phyloP scores from a whole-genome alignment of 129 eudicot species.

The Chrysanthemum lavandulifolium region DNA sequence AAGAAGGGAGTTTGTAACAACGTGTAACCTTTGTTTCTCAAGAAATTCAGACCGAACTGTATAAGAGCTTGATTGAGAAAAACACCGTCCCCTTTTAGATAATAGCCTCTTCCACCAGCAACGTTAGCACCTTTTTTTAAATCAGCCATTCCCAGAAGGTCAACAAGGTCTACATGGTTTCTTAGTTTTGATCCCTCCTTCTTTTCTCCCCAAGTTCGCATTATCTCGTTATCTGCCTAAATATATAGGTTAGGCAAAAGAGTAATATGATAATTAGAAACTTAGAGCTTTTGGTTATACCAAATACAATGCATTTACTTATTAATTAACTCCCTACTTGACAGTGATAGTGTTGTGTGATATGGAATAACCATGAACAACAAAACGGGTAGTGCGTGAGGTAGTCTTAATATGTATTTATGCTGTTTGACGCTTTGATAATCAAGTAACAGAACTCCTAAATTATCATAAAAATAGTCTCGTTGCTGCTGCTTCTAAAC shows the following conservation, averaged over 20 bases:
- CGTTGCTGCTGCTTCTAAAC: too few species aligned
- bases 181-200: constrained; percentile 50
- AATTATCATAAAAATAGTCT: too few species aligned
- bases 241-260: constrained; percentile 11
- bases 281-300: too few species aligned
- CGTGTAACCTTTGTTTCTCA: constrained; percentile 50
- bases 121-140: constrained; percentile 57
- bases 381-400: too few species aligned
- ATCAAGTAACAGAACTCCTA: too few species aligned
- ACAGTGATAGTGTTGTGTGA: too few species aligned
- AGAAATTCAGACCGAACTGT: constrained; percentile 56
- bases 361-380: too few species aligned
- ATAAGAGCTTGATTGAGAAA: constrained; percentile 73
- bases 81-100: constrained; percentile 71
- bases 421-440: too few species aligned
- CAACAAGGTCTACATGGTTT: constrained; percentile 77
- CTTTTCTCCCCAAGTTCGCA: constrained; percentile 67
- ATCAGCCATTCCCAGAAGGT: constrained; percentile 76
- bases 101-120: constrained; percentile 78
- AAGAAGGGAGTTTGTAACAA: constrained; percentile 69
- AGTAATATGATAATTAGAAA: neutral
- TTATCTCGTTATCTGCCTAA: constrained; percentile 61
- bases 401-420: too few species aligned
- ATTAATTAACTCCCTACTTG: too few species aligned
- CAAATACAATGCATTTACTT: too few species aligned